A percentile compares a stretch with the other conserved stretches of the same genome.
Evolutionary conservation across 805 yeast genomes (phyloP).

Genomic region (Lipomyces anomalus): DNA sequence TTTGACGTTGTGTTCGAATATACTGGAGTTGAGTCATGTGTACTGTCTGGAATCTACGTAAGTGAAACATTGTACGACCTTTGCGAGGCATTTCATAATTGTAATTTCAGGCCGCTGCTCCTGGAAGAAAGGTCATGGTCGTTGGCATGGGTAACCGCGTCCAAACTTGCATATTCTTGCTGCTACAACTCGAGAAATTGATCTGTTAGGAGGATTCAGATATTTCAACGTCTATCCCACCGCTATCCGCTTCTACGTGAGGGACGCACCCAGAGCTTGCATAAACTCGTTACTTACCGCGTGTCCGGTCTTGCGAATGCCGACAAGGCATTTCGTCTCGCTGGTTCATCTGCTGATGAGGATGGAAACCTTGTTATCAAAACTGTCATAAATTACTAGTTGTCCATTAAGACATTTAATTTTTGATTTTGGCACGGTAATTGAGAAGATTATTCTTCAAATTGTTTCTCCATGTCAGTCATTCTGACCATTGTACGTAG

Average conservation of each 20-base stretch:
- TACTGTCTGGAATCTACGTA: constrained; percentile 42
- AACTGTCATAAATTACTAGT: constrained; percentile 19
- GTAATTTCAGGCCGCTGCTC: constrained; percentile 19
- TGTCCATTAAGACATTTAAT: no score
- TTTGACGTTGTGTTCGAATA: constrained; percentile 40
- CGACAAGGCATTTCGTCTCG: constrained; percentile 30
- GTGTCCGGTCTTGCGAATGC: constrained; percentile 30
- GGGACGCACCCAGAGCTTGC: constrained; percentile 24
- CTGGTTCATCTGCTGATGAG: constrained; percentile 29
- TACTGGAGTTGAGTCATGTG: constrained; percentile 49
- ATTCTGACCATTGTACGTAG: no score
- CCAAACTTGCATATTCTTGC: constrained; percentile 32
- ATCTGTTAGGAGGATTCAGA: constrained; percentile 32
- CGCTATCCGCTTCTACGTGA: constrained; percentile 27
- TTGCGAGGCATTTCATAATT: neutral
- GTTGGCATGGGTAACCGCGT: constrained; percentile 32
- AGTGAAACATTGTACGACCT: no score
- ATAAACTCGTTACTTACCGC: constrained; percentile 30
- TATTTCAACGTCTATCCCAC: constrained; percentile 31
- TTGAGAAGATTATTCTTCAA: no score
- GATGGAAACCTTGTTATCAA: constrained; percentile 33
- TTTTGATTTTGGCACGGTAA: no score
- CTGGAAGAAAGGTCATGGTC: constrained; percentile 28
- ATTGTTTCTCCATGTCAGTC: no score
- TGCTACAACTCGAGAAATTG: constrained; percentile 31